Percentiles rank a stretch among this genome's conserved stretches.
These are phyloP conservation scores for Clonostachys rhizophaga DNA, from an alignment of 2,329 filamentous ascomycete genomes.

Conservation along the genomic window DNA sequence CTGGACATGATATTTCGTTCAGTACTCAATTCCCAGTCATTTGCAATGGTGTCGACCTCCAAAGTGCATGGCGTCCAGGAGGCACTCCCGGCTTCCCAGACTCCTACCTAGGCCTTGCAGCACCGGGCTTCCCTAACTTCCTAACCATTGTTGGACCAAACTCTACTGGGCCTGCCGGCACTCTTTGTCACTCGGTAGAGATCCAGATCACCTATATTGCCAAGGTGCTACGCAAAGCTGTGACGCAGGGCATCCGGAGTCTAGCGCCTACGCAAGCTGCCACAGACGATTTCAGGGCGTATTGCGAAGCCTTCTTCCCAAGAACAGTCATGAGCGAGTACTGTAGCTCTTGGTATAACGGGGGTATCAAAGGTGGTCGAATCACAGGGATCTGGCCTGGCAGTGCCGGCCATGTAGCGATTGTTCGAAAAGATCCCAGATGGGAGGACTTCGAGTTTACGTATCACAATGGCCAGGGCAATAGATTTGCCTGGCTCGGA, in stretches of 20 bases:
- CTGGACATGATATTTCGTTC: no score
- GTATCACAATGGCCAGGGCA: slow-evolving; percentile 33
- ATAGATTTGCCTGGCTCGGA: slow-evolving; percentile 59
- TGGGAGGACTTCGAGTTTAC: slow-evolving; percentile 53
- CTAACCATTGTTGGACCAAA: slow-evolving; percentile 61
- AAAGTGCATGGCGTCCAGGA: slow-evolving; percentile 19
- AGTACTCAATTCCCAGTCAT: no score
- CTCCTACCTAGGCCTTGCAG: slow-evolving; percentile 60
- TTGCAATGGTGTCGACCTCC: no score
- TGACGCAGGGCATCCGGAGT: slow-evolving; percentile 59
- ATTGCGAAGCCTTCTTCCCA: slow-evolving; percentile 50
- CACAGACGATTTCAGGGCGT: slow-evolving; percentile 59
- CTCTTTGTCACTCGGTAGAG: slow-evolving; percentile 63
- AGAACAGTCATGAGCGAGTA: slow-evolving; percentile 53
- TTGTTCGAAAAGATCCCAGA: slow-evolving; percentile 47
- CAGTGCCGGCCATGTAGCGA: slow-evolving; percentile 57
- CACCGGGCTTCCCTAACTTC: slow-evolving; percentile 64
- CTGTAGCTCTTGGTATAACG: slow-evolving; percentile 71
- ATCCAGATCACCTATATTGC: slow-evolving; percentile 61
- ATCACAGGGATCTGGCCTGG: slow-evolving; percentile 70
- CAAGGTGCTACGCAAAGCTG: slow-evolving; percentile 62
- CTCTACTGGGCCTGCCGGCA: slow-evolving; percentile 55
- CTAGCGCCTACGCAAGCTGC: slow-evolving; percentile 53
- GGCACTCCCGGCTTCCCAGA: slow-evolving; percentile 59
- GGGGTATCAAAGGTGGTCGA: slow-evolving; percentile 53